Evolutionary conservation across 1,284 basidiomycete species (phyloP).

Genomic region (Coniferiporia sulphurascens): DNA sequence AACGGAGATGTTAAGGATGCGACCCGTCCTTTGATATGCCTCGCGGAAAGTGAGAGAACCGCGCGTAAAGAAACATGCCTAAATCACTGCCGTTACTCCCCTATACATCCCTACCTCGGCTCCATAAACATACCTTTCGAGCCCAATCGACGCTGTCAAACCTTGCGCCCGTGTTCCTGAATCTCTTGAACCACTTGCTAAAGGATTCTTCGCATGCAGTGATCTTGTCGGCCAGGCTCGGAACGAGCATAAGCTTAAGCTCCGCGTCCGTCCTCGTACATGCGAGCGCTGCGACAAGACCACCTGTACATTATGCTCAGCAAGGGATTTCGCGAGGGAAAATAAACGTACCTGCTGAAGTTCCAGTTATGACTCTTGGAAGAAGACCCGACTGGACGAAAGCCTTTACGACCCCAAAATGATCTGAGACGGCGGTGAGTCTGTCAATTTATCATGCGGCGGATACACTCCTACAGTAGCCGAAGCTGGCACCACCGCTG

Average conservation of each 20-base stretch:
- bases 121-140: constrained; percentile 55
- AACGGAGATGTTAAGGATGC: constrained; percentile 93
- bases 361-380: constrained; percentile 68
- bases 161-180: constrained; percentile 85
- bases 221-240: constrained; percentile 80
- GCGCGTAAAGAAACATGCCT: constrained; percentile 82
- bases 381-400: constrained; percentile 85
- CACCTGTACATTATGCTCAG: constrained; percentile 89
- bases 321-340: constrained; percentile 59
- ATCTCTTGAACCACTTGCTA: constrained; percentile 74
- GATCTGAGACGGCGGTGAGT: constrained; percentile 44
- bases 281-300: constrained; percentile 78
- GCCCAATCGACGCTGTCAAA: constrained; percentile 95
- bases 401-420: constrained; percentile 89
- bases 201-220: constrained; percentile 89
- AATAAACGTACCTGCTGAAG: background rate
- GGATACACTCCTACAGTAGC: constrained; percentile 69
- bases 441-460: background rate
- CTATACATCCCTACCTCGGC: constrained; percentile 2
- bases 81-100: constrained; percentile 28
- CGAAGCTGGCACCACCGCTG: constrained; percentile 91
- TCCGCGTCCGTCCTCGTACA: constrained; percentile 93
- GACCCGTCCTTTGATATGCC: constrained; percentile 89
- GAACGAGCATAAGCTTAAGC: constrained; percentile 71
- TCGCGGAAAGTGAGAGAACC: constrained; percentile 96